Conservation (phyloP, 2,329 filamentous ascomycete species). For the Fusarium azukiicola region DNA sequence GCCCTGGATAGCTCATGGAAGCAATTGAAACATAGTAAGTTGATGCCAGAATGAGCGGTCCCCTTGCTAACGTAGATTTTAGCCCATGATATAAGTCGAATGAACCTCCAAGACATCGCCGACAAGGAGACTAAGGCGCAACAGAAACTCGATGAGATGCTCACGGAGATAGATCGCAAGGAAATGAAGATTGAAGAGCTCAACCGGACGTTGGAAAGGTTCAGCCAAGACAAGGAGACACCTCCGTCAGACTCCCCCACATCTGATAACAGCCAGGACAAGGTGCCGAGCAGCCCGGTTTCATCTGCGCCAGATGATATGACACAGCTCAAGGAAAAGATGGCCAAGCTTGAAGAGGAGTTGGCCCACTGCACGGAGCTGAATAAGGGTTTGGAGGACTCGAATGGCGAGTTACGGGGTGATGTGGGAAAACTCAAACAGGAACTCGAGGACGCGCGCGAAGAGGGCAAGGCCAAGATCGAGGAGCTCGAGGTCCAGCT, state of each 20-base stretch:
- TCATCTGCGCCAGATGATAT: not conserved
- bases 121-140: not conserved
- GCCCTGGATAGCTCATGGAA: not conserved
- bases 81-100: not conserved
- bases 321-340: not conserved
- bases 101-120: not conserved
- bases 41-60: not conserved
- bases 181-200: too few species aligned
- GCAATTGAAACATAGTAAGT: constrained; percentile 21
- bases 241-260: not conserved
- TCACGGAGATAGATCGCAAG: too few species aligned
- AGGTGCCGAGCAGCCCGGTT: not conserved
- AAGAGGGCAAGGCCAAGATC: not conserved
- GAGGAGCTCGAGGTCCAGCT: not conserved
- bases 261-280: not conserved
- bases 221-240: too few species aligned
- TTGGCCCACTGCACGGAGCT: too few species aligned
- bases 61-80: not conserved
- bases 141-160: not conserved
- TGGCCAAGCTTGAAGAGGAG: not conserved
- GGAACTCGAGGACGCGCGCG: too few species aligned
- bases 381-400: not conserved
- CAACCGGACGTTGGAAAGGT: too few species aligned
- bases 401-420: not conserved
- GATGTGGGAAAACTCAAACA: not conserved